Base-by-base conservation (phyloP, 345 rosid genomes). In the Draba incana region DNA sequence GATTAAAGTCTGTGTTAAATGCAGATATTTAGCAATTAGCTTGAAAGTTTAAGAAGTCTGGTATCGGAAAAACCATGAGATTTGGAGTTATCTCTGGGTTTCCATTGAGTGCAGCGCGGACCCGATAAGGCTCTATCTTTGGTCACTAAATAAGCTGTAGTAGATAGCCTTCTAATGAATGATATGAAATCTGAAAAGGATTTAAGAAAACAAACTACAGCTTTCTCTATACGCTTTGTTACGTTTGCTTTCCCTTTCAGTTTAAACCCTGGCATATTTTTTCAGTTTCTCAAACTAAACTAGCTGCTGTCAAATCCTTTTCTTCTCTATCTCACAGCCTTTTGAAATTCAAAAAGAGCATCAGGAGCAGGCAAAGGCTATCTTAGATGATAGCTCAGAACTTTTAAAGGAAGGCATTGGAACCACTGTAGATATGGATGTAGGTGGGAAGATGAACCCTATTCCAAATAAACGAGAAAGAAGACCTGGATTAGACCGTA, bases 401-500 rank as follows among this genome's bases (percentile, higher is more conserved):
- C 52, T 75, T 67, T 16, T 73, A 64, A 69, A 75, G 47, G 37
- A 35, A 57, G 69, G 68, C 60, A 45, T 44, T 60, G 63, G 57
- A 37, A 69, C 63, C 54, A 58, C 49, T 33, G 53, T 25, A 37
- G 71, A 60, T 24, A 24, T 51, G 16, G n/a, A 45, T 50, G 71
- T 74, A 42, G 73, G 27, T 68, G 80, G 15, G 33, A 58, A 12
- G 57, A 68, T 53, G 62, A 78, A 62, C 13, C 80, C 53, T 51
- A 49, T 57, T 58, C 79, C 79, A 56, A 80, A 68, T 65, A 86
- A 77, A 28, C 81, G 81, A 45, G 90, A 77, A 62, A 75, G 85
- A 75, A 81, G 98, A 75, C 96, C 85, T 1, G 97, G 80, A 25
- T 71, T 84, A 68, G 87, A 81, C 35, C 85, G 85, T 25, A 85